A percentile compares a stretch with the other conserved stretches of the same genome.
Conservation (phyloP, 2,329 filamentous ascomycete genomes). For the Myriosclerotinia duriaeana region DNA sequence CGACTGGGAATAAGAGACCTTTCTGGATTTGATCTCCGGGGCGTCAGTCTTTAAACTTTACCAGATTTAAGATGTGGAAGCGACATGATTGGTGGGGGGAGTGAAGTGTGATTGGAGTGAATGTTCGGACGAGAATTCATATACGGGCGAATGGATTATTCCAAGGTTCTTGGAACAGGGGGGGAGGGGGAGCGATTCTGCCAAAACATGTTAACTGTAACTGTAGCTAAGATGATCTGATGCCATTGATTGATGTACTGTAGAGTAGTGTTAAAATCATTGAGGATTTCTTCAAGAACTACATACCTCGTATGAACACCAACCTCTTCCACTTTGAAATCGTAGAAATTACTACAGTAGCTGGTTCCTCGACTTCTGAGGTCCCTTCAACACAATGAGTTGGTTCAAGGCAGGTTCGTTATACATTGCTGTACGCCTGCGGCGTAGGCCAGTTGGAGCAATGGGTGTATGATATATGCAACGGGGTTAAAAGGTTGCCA, state of each 20-base stretch:
- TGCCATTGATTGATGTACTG: not conserved
- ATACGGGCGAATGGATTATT: no score
- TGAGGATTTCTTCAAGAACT: not conserved
- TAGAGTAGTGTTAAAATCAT: no score
- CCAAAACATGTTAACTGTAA: not conserved
- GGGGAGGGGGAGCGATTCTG: no score
- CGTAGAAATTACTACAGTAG: not conserved
- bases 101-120: not conserved
- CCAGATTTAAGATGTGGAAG: not conserved
- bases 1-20: not conserved
- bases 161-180: no score
- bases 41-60: not conserved
- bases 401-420: not conserved
- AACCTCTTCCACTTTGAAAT: not conserved
- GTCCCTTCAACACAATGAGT: not conserved
- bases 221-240: not conserved
- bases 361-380: not conserved
- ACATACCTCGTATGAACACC: not conserved
- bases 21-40: not conserved
- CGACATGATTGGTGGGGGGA: not conserved
- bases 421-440: not conserved
- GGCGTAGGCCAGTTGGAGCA: not conserved
- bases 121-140: not conserved
- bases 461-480: not conserved
- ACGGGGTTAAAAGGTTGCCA: not conserved